Conservation (phyloP, 1,284 basidiomycete genomes). For the Ceratobasidium papillatum region DNA sequence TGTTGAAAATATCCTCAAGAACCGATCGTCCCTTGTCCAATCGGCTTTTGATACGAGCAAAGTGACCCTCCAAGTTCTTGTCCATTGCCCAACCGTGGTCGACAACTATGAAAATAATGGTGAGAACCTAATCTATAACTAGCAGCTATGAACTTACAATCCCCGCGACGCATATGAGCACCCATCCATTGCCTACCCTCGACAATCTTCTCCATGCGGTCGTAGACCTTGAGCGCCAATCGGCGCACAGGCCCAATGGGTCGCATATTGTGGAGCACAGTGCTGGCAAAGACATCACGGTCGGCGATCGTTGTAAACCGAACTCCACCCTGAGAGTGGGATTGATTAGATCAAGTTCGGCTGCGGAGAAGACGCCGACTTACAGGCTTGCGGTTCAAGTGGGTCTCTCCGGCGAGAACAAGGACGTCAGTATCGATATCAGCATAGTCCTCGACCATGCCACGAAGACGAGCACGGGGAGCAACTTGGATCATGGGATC, state of each 20-base stretch:
- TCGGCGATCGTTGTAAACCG: conserved; percentile 54
- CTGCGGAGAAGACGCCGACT: conserved; percentile 40
- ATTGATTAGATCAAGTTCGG: conserved; percentile 1
- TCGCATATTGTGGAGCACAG: conserved; percentile 53
- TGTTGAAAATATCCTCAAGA: conserved; percentile 46
- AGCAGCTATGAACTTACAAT: conserved; percentile 50
- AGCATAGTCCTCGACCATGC: conserved; percentile 55
- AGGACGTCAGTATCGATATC: conserved; percentile 53
- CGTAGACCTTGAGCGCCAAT: conserved; percentile 52
- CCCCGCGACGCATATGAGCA: conserved; percentile 61
- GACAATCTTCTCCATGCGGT: conserved; percentile 52
- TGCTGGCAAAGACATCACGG: conserved; percentile 51
- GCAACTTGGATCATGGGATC: conserved; percentile 53
- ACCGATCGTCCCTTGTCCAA: conserved; percentile 51
- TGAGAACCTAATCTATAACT: background rate
- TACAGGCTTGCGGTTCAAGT: conserved; percentile 56
- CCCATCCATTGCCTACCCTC: conserved; percentile 58
- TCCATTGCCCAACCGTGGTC: conserved; percentile 55
- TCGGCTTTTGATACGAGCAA: conserved; percentile 53
- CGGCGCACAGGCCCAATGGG: conserved; percentile 50
- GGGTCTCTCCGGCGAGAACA: conserved; percentile 56
- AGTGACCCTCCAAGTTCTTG: conserved; percentile 52
- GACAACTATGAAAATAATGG: conserved; percentile 47
- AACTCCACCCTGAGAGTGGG: conserved; percentile 51
- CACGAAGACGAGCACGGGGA: conserved; percentile 51